Conservation (phyloP, 2,329 filamentous ascomycete species). For the Diplocarpon mali region DNA sequence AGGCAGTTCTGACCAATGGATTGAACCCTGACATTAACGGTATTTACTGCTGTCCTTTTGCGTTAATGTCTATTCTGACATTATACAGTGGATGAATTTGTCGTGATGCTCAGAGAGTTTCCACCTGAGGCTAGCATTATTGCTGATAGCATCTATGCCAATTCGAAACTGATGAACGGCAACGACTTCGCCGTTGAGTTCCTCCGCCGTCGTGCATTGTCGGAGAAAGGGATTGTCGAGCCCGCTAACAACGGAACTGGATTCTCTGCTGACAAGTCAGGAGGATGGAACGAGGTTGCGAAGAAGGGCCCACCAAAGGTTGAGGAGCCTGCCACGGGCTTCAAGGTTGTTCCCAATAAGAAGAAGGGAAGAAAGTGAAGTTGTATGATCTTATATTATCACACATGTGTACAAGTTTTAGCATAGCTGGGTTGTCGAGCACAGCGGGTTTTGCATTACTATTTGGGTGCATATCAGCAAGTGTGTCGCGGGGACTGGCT, state of each 20-base stretch:
- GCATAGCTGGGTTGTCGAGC: slow-evolving; percentile 15
- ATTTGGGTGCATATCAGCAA: slow-evolving; percentile 9
- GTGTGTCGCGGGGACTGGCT: slow-evolving; percentile 2
- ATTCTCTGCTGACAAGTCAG: slow-evolving; percentile 35
- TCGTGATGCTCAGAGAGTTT: slow-evolving; percentile 62
- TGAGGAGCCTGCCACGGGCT: slow-evolving; percentile 39
- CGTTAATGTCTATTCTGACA: slow-evolving; percentile 26
- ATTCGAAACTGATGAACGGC: slow-evolving; percentile 81
- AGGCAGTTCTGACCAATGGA: slow-evolving; percentile 66
- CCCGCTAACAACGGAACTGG: slow-evolving; percentile 43
- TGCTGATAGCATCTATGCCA: slow-evolving; percentile 78
- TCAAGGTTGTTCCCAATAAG: slow-evolving; percentile 83
- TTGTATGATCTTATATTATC: slow-evolving; percentile 19
- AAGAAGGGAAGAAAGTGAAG: slow-evolving; percentile 76
- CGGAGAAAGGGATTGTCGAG: slow-evolving; percentile 82
- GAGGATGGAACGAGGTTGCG: slow-evolving; percentile 93
- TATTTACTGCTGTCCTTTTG: slow-evolving; percentile 30
- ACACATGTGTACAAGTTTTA: slow-evolving; percentile 10
- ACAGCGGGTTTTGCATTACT: slow-evolving; percentile 9
- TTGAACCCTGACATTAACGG: slow-evolving; percentile 56
- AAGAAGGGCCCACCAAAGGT: slow-evolving; percentile 63
- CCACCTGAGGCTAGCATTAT: slow-evolving; percentile 73
- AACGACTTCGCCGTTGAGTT: slow-evolving; percentile 93
- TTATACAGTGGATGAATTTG: slow-evolving; percentile 54
- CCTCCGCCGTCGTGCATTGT: slow-evolving; percentile 81